Conservation (phyloP, 116 monocot genomes). For the Trichopus zeylanicus region DNA sequence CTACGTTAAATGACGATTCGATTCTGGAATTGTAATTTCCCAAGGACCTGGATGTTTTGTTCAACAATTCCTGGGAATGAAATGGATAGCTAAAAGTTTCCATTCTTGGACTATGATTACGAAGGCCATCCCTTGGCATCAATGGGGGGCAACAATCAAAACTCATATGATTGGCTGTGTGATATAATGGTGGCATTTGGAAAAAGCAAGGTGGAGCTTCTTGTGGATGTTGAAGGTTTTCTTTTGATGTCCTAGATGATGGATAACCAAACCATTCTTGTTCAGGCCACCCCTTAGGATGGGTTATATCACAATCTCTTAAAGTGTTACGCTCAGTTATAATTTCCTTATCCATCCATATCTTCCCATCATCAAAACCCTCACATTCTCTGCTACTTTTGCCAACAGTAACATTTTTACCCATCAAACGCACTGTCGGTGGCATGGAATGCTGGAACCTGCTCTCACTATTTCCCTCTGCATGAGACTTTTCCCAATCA, state of each 20-base stretch:
- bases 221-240: constrained; percentile 3
- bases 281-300: constrained; percentile 11
- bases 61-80: constrained; percentile 12
- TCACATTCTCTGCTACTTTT: constrained; percentile 19
- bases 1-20: constrained; percentile 14
- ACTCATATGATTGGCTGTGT: constrained; percentile 5
- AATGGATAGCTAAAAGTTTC: constrained; percentile 7
- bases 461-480: constrained; percentile 7
- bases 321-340: constrained; percentile 11
- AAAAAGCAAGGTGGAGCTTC: constrained; percentile 23
- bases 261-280: constrained; percentile 9
- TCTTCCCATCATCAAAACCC: constrained; percentile 28
- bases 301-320: background rate
- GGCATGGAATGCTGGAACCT: constrained; percentile 18
- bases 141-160: constrained; percentile 14
- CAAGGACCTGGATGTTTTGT: constrained; percentile 9
- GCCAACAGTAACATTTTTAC: constrained; percentile 60
- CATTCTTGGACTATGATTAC: constrained; percentile 10
- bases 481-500: constrained; percentile 9
- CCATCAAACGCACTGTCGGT: constrained; percentile 86
- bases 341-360: constrained; percentile 46
- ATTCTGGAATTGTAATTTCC: constrained; percentile 5
- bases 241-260: constrained; percentile 11
- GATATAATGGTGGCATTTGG: constrained; percentile 8
- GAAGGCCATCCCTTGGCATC: constrained; percentile 17